Evolutionary conservation across 495 filamentous ascomycete genomes (phyloP), one percentile per base, ranked within the genome.

Genomic region (Penicillium goetzii): DNA sequence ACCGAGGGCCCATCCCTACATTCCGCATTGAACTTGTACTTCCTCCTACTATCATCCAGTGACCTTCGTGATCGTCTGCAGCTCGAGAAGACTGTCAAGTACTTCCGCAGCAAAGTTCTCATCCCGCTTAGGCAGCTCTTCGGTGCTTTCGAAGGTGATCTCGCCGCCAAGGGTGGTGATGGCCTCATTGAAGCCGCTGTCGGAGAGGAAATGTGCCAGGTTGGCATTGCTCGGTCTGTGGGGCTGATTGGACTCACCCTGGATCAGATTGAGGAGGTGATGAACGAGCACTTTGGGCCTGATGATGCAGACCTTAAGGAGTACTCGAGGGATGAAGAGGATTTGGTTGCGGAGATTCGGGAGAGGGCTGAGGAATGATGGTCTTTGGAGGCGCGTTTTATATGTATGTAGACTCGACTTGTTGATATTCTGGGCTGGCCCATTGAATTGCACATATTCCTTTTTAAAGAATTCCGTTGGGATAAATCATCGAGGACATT

Each of bases 21-120:
- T 58, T 72, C 78, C 19, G 77, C 77, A 10, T 68, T 85, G 30
- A 83, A 71, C 55, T 71, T 85, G 0, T 78, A 83, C 55, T 83
- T 80, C 63, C 62, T 83, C 8, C 65, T 84, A 17, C 65, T 80
- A 30, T 78, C 76, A 0, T 77, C 78, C 8, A 32, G 72, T 0
- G 45, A 59, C 0, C 71, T 81, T 0, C 72, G 76, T 4, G 33
- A 67, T 11, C 56, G 67, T 12, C 67, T 83, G 7, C 72, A 77
- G 11, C 69, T 83, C 0, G 74, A 77, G 28, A 79, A 78, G 66
- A 75, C 72, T 0, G 68, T 74, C 17, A 51, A 68, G 14, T 75
- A 69, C 62, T 80, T 82, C 72, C 75, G 74, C n/a, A 68, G 52
- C 23, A 58, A 76, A n/a, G 80, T 78, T 17, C 69, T 78, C 2